phyloP scores from a whole-genome alignment of 805 yeast species.

The Spathaspora arborariae region DNA sequence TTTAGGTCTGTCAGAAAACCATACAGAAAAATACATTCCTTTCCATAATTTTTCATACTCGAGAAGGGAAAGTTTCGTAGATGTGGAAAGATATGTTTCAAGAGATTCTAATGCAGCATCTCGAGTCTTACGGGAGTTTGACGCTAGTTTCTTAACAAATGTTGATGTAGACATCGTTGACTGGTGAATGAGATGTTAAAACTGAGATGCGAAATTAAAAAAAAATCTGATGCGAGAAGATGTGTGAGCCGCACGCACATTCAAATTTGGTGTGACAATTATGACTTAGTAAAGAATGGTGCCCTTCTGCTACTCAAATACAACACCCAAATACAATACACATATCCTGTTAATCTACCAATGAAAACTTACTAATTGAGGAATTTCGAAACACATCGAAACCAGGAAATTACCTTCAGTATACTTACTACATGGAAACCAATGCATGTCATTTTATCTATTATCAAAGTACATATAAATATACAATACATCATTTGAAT shows the following conservation, averaged over 20 bases:
- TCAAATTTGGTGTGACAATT: too few species aligned
- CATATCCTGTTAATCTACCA: too few species aligned
- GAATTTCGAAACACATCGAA: too few species aligned
- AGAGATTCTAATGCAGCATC: conserved; percentile 68
- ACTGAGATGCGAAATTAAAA: not conserved
- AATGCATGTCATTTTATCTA: not conserved
- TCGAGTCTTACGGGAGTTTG: conserved; percentile 74
- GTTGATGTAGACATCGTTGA: conserved; percentile 34
- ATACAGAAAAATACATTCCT: conserved; percentile 92
- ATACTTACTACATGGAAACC: not conserved
- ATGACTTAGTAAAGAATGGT: too few species aligned
- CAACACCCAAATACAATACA: too few species aligned
- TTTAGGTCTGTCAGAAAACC: conserved; percentile 92
- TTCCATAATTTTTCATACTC: conserved; percentile 89
- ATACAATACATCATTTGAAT: not conserved
- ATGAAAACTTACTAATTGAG: too few species aligned
- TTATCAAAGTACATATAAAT: not conserved
- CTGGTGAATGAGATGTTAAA: not conserved
- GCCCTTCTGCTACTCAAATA: too few species aligned
- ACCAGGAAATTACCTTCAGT: too few species aligned
- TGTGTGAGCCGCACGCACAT: not conserved
- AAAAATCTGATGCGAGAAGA: not conserved
- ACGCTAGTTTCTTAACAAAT: conserved; percentile 79
- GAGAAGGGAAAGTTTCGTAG: conserved; percentile 38
- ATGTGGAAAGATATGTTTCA: conserved; percentile 48